A percentile compares a stretch with the other conserved stretches of the same genome.
Conservation (phyloP, 208 protist species). For the Leishmania major region DNA sequence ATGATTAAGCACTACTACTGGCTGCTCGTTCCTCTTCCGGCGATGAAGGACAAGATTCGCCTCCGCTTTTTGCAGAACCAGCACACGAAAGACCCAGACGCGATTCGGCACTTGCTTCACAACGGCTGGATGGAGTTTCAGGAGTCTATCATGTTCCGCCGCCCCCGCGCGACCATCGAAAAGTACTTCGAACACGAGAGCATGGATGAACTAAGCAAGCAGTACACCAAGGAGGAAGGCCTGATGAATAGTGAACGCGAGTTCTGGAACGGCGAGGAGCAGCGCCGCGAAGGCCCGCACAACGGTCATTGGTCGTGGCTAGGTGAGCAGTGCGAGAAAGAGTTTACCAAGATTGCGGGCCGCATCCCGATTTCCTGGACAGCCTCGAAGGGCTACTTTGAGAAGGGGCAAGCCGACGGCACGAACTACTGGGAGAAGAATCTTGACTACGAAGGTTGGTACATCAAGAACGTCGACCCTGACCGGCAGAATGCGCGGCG, state of each 20-base stretch:
- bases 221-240: slow-evolving; percentile 82
- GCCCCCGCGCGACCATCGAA: slow-evolving; percentile 71
- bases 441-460: slow-evolving; percentile 92
- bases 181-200: slow-evolving; percentile 86
- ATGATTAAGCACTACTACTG: slow-evolving; percentile 92
- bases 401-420: slow-evolving; percentile 80
- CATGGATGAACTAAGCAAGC: slow-evolving; percentile 61
- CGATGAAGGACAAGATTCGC: slow-evolving; percentile 87
- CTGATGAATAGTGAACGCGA: slow-evolving; percentile 75
- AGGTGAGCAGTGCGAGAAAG: slow-evolving; percentile 77
- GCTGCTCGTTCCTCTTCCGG: slow-evolving; percentile 72
- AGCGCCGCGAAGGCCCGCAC: slow-evolving; percentile 82
- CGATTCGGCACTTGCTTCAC: slow-evolving; percentile 85
- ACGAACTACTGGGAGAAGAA: slow-evolving; percentile 94
- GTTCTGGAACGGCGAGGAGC: slow-evolving; percentile 90
- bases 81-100: slow-evolving; percentile 86
- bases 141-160: slow-evolving; percentile 79
- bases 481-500: slow-evolving; percentile 80
- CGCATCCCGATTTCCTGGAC: slow-evolving; percentile 85
- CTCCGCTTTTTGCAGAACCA: slow-evolving; percentile 87
- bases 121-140: slow-evolving; percentile 92
- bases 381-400: slow-evolving; percentile 86
- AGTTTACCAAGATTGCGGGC: slow-evolving; percentile 80
- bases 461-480: slow-evolving; percentile 91
- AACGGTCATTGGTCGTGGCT: slow-evolving; percentile 90